Base-by-base conservation (phyloP, 495 filamentous ascomycete genomes). In the Tuber borchii region DNA sequence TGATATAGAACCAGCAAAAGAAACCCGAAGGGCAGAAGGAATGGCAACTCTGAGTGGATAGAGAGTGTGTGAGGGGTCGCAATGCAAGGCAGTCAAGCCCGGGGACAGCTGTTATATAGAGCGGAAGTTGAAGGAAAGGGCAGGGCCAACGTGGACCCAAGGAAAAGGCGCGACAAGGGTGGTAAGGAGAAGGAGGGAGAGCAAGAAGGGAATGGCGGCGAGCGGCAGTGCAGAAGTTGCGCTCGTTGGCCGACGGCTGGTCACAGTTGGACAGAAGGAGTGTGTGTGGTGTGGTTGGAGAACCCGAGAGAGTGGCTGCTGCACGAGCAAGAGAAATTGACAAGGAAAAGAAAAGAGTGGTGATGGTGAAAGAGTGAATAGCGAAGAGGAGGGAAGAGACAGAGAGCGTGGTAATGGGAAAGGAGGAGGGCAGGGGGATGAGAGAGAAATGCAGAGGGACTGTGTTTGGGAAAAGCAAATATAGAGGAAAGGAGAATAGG, bases 91-190 rank as follows among this genome's bases (percentile, higher is more conserved):
- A 44, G 71, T 65, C 75, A 75, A 31, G 56, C 26, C 26, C 26
- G 26, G 56, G 26, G 56, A 65, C 26, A 7, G 72, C 72, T 75
- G 46, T 79, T 79, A 79, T 79, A 79, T 79, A 79, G 78, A 70
- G 69, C 69, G 43, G 77, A 70, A 26, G 31, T 10, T 74, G 31
- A 73, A 75, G 70, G 73, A 78, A 39, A 75, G 76, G 76, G 75
- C 73, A 61, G 78, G 77, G 71, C 73, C 73, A 19, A 79, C 78
- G 78, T 79, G 78, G 78, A 75, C 77, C 78, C 78, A 79, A 79
- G 75, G 71, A 77, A 46, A 71, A 43, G 75, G 70, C 39, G 71
- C 75, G 56, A 34, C 56, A 79, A 72, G 77, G 78, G 48, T 71
- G 73, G 43, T 43, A 65, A 16, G 75, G 75, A 71, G 40, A 70